These are phyloP conservation scores for Fusarium nematophilum DNA, from an alignment of 2,329 filamentous ascomycete species.

Conservation along the genomic window DNA sequence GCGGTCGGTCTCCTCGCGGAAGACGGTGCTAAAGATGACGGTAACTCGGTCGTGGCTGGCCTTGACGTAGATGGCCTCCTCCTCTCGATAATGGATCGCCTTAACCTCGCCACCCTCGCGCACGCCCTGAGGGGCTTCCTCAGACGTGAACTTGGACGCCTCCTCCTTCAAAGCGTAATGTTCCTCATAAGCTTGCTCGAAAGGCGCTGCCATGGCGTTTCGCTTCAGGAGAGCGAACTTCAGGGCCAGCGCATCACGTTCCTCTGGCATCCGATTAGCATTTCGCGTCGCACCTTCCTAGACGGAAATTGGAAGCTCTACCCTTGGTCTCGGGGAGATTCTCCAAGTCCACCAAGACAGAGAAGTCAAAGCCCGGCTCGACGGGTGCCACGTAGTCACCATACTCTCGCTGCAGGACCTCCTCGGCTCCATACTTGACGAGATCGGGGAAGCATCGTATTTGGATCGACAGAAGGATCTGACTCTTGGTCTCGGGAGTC, in stretches of 20 bases:
- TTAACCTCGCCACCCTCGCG: slow-evolving; percentile 91
- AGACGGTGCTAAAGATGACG: slow-evolving; percentile 98
- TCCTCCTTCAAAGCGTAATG: slow-evolving; percentile 88
- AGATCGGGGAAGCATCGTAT: slow-evolving; percentile 96
- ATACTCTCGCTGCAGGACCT: slow-evolving; percentile 94
- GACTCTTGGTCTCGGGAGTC: slow-evolving; percentile 91
- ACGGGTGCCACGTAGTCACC: slow-evolving; percentile 88
- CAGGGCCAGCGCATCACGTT: slow-evolving; percentile 84
- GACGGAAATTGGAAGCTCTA: slow-evolving; percentile 47
- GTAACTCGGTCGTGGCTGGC: slow-evolving; percentile 97
- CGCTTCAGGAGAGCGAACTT: slow-evolving; percentile 94
- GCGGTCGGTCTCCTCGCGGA: slow-evolving; percentile 96
- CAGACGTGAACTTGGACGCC: slow-evolving; percentile 90
- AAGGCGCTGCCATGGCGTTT: slow-evolving; percentile 98
- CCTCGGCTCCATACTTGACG: slow-evolving; percentile 90
- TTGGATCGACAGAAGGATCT: slow-evolving; percentile 93
- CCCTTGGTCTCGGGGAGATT: slow-evolving; percentile 83
- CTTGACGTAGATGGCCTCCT: slow-evolving; percentile 99
- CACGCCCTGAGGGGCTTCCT: slow-evolving; percentile 92
- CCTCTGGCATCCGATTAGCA: slow-evolving; percentile 65
- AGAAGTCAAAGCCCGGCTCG: slow-evolving; percentile 96
- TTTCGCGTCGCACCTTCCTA: neutral
- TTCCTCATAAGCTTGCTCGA: slow-evolving; percentile 96
- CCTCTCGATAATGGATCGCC: slow-evolving; percentile 97
- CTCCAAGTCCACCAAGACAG: slow-evolving; percentile 88